These are phyloP conservation scores for Arxiozyma heterogenica DNA, from an alignment of 1,139 yeast genomes.

Conservation along the genomic window DNA sequence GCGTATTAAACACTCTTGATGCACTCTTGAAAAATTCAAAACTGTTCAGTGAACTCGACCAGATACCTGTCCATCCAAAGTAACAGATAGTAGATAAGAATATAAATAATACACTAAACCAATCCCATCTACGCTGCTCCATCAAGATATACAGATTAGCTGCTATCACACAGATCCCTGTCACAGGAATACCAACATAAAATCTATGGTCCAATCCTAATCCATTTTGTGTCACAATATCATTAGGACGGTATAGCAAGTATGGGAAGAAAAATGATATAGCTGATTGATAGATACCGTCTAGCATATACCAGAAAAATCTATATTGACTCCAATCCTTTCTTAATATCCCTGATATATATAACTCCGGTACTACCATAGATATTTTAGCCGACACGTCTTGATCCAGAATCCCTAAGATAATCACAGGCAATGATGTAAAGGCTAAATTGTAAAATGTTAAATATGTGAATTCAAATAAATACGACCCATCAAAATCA, in stretches of 20 bases:
- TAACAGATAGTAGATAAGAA: conserved; percentile 56
- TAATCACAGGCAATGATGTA: conserved; percentile 87
- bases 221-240: conserved; percentile 56
- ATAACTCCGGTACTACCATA: conserved; percentile 77
- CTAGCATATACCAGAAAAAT: conserved; percentile 76
- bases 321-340: conserved; percentile 72
- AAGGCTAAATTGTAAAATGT: conserved; percentile 92
- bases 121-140: conserved; percentile 92
- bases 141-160: conserved; percentile 72
- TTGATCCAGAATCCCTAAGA: conserved; percentile 85
- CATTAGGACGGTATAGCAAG: conserved; percentile 47
- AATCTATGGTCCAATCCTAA: conserved; percentile 69
- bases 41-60: conserved; percentile 57
- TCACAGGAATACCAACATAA: conserved; percentile 74
- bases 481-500: conserved; percentile 83
- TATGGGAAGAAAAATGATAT: conserved; percentile 85
- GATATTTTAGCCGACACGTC: conserved; percentile 81
- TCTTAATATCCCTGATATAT: conserved; percentile 75
- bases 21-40: conserved; percentile 73
- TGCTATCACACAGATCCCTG: conserved; percentile 68
- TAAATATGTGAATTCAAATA: conserved; percentile 86
- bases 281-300: conserved; percentile 82
- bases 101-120: conserved; percentile 64
- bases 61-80: conserved; percentile 84
- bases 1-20: conserved; percentile 60